Evolutionary conservation across 768 basidiomycete genomes (phyloP).

Genomic region (Trametes punicea): DNA sequence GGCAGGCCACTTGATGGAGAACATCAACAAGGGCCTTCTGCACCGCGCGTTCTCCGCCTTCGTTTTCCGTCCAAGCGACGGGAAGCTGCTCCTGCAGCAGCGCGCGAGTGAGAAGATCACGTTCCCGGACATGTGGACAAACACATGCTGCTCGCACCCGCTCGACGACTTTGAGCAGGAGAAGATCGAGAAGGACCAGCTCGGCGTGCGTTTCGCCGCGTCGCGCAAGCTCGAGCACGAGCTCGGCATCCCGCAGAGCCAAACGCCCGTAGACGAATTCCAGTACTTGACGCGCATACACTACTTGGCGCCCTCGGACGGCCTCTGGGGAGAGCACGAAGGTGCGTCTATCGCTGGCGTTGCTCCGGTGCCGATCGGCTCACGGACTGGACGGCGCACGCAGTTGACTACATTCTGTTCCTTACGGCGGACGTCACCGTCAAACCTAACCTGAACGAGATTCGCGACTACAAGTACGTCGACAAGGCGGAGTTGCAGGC

Average conservation of each 20-base stretch:
- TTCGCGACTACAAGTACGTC: constrained; percentile 88
- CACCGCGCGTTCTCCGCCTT: constrained; percentile 99
- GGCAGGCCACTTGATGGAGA: constrained; percentile 96
- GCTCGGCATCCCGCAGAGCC: constrained; percentile 79
- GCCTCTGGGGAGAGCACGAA: constrained; percentile 98
- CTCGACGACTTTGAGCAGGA: constrained; percentile 87
- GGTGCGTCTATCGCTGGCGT: constrained; percentile 50
- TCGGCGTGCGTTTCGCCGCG: constrained; percentile 87
- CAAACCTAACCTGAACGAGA: constrained; percentile 83
- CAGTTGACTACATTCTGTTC: constrained; percentile 98
- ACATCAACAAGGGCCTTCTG: constrained; percentile 89
- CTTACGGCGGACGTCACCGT: constrained; percentile 84
- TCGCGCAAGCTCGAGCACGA: constrained; percentile 96
- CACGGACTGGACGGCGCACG: not conserved
- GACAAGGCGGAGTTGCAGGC: constrained; percentile 83
- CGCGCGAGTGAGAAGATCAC: constrained; percentile 99
- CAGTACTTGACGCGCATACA: constrained; percentile 96
- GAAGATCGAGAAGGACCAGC: constrained; percentile 71
- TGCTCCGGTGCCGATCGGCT: not conserved
- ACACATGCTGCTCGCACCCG: constrained; percentile 98
- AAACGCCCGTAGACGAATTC: constrained; percentile 81
- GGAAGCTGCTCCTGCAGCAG: constrained; percentile 90
- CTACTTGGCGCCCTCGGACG: constrained; percentile 91
- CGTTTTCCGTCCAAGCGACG: constrained; percentile 91
- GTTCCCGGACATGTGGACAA: constrained; percentile 99